phyloP scores from a whole-genome alignment of 2,329 filamentous ascomycete species.

The Phyllosticta citribraziliensis region DNA sequence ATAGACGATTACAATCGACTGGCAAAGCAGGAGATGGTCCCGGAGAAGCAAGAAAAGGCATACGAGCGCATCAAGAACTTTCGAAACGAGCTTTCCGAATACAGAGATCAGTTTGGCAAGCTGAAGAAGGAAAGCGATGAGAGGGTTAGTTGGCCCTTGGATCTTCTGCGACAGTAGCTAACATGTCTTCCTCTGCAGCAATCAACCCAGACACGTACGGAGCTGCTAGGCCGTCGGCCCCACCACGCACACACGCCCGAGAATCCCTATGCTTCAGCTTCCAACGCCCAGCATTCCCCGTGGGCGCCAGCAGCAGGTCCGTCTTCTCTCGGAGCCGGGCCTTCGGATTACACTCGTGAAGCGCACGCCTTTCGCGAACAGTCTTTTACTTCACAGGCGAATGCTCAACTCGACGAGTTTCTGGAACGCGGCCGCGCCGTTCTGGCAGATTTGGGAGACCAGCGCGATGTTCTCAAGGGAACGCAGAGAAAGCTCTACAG shows the following conservation, averaged over 20 bases:
- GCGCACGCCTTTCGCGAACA: slow-evolving; percentile 81
- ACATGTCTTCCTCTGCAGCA: slow-evolving; percentile 26
- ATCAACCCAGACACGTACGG: slow-evolving; percentile 60
- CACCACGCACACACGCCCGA: slow-evolving; percentile 74
- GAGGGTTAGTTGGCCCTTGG: slow-evolving; percentile 34
- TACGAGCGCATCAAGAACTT: slow-evolving; percentile 79
- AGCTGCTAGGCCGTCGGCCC: slow-evolving; percentile 76
- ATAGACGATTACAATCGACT: slow-evolving; percentile 85
- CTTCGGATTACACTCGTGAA: slow-evolving; percentile 58
- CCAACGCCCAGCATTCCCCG: slow-evolving; percentile 33
- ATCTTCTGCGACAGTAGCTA: background rate
- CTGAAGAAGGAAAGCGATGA: slow-evolving; percentile 73
- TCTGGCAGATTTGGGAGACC: slow-evolving; percentile 75
- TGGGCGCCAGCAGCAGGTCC: slow-evolving; percentile 24
- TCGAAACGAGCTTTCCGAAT: slow-evolving; percentile 69
- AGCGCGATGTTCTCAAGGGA: slow-evolving; percentile 89
- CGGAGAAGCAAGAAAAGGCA: slow-evolving; percentile 86
- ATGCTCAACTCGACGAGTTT: slow-evolving; percentile 85
- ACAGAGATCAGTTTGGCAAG: slow-evolving; percentile 64
- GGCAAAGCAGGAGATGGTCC: slow-evolving; percentile 78
- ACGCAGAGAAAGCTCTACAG: slow-evolving; percentile 87
- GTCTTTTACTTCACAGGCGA: slow-evolving; percentile 72
- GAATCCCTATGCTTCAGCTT: slow-evolving; percentile 73
- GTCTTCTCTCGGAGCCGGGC: slow-evolving; percentile 32
- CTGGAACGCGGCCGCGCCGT: slow-evolving; percentile 85